Conservation (phyloP, 805 yeast species). For the Clavispora phyllophila region DNA sequence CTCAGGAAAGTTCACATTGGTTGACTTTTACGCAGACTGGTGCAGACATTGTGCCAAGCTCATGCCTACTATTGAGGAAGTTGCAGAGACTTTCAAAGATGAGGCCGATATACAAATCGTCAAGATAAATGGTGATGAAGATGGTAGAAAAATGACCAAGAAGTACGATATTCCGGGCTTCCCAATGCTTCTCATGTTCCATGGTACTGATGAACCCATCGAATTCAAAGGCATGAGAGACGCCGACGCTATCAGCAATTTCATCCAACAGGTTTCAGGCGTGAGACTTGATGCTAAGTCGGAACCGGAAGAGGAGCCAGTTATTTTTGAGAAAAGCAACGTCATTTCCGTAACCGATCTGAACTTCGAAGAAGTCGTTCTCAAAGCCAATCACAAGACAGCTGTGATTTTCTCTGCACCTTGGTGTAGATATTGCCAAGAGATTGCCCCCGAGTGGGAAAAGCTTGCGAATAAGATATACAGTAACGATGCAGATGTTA, state of each 20-base stretch:
- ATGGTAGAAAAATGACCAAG: slow-evolving; percentile 44
- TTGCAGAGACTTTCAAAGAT: slow-evolving; percentile 26
- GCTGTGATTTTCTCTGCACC: slow-evolving; percentile 55
- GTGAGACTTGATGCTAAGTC: slow-evolving; percentile 11
- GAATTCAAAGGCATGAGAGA: slow-evolving; percentile 55
- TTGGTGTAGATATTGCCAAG: slow-evolving; percentile 58
- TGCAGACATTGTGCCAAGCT: slow-evolving; percentile 62
- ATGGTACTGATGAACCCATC: slow-evolving; percentile 46
- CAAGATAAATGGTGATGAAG: slow-evolving; percentile 56
- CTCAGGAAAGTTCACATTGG: slow-evolving; percentile 44
- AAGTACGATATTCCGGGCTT: slow-evolving; percentile 54
- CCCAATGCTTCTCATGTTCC: slow-evolving; percentile 61
- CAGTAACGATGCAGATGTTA: slow-evolving; percentile 29
- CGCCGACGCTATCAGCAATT: slow-evolving; percentile 46
- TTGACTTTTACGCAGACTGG: slow-evolving; percentile 61
- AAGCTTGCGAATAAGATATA: slow-evolving; percentile 45
- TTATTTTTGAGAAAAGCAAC: slow-evolving; percentile 3
- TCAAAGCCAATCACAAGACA: slow-evolving; percentile 21
- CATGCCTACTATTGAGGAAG: slow-evolving; percentile 38
- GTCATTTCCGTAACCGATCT: slow-evolving; percentile 11
- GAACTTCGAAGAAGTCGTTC: slow-evolving; percentile 40
- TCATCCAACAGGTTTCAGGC: slow-evolving; percentile 38
- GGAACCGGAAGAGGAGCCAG: slow-evolving; percentile 3
- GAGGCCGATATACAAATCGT: slow-evolving; percentile 42
- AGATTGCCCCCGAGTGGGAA: slow-evolving; percentile 47